Percentiles rank a stretch among this genome's conserved stretches.
phyloP scores from a whole-genome alignment of 148 eudicot species.

The Heliosperma pusillum region DNA sequence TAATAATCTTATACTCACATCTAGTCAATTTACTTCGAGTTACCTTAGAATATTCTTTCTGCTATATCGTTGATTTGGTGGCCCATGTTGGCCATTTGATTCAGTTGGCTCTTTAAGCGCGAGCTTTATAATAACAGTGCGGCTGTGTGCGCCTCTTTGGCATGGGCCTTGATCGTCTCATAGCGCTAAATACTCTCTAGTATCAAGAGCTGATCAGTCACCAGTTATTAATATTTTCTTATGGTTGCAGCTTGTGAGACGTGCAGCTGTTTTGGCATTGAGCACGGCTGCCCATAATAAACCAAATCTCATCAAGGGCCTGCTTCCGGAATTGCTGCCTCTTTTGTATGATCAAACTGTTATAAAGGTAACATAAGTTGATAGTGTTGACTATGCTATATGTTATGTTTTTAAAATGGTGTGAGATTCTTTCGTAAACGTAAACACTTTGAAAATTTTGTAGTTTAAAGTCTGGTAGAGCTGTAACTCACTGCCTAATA shows the following conservation, averaged over 20 bases:
- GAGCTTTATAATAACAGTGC: background rate
- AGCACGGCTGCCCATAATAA: slow-evolving; percentile 97
- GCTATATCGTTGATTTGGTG: background rate
- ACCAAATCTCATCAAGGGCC: slow-evolving; percentile 88
- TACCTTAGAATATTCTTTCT: background rate
- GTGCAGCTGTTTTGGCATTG: slow-evolving; percentile 93
- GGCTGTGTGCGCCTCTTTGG: background rate
- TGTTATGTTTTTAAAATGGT: background rate
- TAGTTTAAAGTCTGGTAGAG: background rate
- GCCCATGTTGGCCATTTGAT: background rate
- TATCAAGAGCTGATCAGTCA: background rate
- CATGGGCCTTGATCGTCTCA: background rate
- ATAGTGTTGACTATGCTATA: background rate
- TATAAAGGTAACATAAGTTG: slow-evolving; percentile 56
- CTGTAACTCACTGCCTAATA: background rate
- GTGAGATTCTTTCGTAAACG: background rate
- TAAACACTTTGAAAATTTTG: background rate
- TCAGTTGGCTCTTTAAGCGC: background rate
- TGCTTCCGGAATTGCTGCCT: slow-evolving; percentile 88
- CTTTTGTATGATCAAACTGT: slow-evolving; percentile 94
- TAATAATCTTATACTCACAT: slow-evolving; percentile 25
- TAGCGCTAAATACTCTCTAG: background rate
- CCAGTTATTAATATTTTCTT: background rate
- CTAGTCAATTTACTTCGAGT: background rate
- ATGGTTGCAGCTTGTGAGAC: slow-evolving; percentile 86